Evolutionary conservation across 2,329 filamentous ascomycete genomes (phyloP).

Genomic region (Aspergillus neoniger): DNA sequence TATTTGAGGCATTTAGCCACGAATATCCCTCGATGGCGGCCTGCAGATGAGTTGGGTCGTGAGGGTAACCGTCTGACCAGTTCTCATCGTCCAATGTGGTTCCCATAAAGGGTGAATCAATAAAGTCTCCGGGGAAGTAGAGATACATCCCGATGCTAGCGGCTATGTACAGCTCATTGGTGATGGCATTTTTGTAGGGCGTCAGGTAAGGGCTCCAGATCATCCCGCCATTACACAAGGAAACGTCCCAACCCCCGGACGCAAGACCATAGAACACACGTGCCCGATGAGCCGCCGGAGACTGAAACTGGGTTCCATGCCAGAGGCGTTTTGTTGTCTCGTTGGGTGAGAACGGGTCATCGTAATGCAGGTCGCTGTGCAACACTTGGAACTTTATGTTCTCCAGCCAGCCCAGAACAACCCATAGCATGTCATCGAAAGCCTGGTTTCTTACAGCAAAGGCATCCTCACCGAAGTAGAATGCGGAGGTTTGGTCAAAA

Average conservation of each 20-base stretch:
- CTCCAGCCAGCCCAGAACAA: constrained; percentile 88
- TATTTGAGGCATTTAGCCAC: constrained; percentile 78
- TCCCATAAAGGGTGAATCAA: constrained; percentile 66
- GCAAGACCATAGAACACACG: constrained; percentile 84
- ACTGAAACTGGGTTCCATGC: constrained; percentile 75
- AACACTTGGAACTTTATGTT: constrained; percentile 71
- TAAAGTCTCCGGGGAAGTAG: constrained; percentile 78
- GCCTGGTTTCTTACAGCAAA: constrained; percentile 75
- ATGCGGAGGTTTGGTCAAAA: constrained; percentile 74
- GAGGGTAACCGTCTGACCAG: constrained; percentile 38
- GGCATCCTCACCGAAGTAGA: constrained; percentile 84
- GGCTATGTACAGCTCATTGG: constrained; percentile 85
- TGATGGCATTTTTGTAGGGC: constrained; percentile 96
- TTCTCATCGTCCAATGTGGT: constrained; percentile 23
- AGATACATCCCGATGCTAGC: constrained; percentile 88
- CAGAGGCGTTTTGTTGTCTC: constrained; percentile 49
- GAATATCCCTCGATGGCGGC: constrained; percentile 76
- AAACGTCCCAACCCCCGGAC: constrained; percentile 75
- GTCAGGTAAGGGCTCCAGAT: constrained; percentile 78
- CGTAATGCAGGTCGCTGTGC: constrained; percentile 67
- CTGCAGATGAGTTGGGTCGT: constrained; percentile 67
- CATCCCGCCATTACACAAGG: constrained; percentile 84
- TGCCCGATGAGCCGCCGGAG: constrained; percentile 78
- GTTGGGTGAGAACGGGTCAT: constrained; percentile 23
- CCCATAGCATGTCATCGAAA: constrained; percentile 94